Base-by-base conservation (phyloP, 2,329 filamentous ascomycete species). In the Lasiodiplodia sp. region DNA sequence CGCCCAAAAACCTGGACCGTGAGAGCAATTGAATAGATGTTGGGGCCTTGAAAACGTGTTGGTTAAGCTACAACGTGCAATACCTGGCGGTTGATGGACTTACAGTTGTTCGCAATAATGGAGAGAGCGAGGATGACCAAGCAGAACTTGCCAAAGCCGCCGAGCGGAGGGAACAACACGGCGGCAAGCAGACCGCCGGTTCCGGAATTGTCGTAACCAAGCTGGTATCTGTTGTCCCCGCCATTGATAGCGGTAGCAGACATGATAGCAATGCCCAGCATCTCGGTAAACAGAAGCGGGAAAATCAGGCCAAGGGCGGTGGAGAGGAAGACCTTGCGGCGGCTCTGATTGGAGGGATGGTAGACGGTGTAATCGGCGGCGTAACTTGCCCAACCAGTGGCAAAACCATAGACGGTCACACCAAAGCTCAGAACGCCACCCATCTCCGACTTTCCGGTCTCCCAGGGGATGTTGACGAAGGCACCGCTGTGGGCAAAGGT, bases 281-380 rank as follows among this genome's bases (percentile, higher is more conserved):
- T 87, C 79, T 93, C 86, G 2, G 88, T 91, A 80, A 95, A 94
- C 70, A 91, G 82, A 1, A 95, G 86, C 1, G 91, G 89, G 71
- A 92, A 80, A 71, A 91, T 86, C 16, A 96, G 83, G 11, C 92
- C 92, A 28, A 82, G 76, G 77, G 89, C 92, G 37, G 91, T 92
- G 76, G 88, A 89, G 69, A 87, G 73, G 79, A 94, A 95, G 70
- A 94, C 84, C 70, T 88, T 88, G 52, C 77, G 77, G 25, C 87
- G 85, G 37, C 86, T 86, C 51, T 88, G 88, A 28, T 80, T 83
- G 2, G 84, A 82, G 0, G 91, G 91, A 73, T 94, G 92, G 79
- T 94, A 94, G 63, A 93, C 91, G 25, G 91, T 93, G 78, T 94
- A 95, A 75, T 95, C 92, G 10, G 91, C 89, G 0, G 92, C 91